Evolutionary conservation across 106 monocot genomes (phyloP).

Genomic region (Hemerocallis citrina): DNA sequence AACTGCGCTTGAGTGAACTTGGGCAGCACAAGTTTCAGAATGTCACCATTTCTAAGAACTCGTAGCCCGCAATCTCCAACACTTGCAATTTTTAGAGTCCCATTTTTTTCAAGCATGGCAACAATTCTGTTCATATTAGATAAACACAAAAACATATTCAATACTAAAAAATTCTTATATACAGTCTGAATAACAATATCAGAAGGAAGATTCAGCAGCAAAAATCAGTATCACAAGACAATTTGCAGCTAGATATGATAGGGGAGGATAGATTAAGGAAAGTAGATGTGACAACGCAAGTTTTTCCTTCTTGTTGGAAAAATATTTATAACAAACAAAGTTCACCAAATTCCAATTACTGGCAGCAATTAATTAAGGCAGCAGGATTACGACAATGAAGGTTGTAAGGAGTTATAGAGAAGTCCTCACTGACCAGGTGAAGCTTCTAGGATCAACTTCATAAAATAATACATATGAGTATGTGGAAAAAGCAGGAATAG

Average conservation of each 20-base stretch:
- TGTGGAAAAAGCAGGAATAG: too few relatives aligned
- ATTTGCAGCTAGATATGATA: background rate
- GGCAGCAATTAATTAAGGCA: background rate
- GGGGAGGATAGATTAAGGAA: too few relatives aligned
- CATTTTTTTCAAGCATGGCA: slow-evolving; percentile 77
- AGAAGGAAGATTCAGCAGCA: background rate
- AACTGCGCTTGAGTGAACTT: background rate
- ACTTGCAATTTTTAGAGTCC: slow-evolving; percentile 72
- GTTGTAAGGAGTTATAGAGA: too few relatives aligned
- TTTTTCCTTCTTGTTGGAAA: too few relatives aligned
- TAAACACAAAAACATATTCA: background rate
- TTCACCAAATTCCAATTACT: background rate
- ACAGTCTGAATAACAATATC: background rate
- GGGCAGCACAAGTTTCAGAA: background rate
- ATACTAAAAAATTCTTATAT: background rate
- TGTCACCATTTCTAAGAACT: slow-evolving; percentile 59
- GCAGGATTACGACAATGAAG: background rate
- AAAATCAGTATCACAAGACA: background rate
- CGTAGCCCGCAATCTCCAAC: slow-evolving; percentile 92
- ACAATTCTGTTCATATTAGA: slow-evolving; percentile 47
- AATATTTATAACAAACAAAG: too few relatives aligned
- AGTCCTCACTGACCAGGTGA: too few relatives aligned
- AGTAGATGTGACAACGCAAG: too few relatives aligned
- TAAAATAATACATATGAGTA: too few relatives aligned
- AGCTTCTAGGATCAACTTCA: too few relatives aligned